phyloP scores from a whole-genome alignment of 192 early-diverging fungal species.

The Helicostylum pulchrum region DNA sequence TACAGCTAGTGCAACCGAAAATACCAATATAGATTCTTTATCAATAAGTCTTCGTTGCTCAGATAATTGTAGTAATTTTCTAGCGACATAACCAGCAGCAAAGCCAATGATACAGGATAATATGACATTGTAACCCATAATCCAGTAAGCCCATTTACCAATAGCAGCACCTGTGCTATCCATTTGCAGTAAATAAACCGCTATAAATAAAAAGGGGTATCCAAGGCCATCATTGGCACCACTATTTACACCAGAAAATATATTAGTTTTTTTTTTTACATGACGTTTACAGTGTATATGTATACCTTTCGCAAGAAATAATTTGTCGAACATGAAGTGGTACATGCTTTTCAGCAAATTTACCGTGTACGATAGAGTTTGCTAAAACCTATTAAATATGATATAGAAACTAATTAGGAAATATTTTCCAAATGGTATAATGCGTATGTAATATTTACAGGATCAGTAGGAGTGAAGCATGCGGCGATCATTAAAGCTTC shows the following conservation, averaged over 20 bases:
- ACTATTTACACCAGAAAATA: slow-evolving; percentile 13
- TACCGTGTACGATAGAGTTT: slow-evolving; percentile 87
- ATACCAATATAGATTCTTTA: slow-evolving; percentile 80
- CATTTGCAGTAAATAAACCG: slow-evolving; percentile 60
- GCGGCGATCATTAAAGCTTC: slow-evolving; percentile 75
- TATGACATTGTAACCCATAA: slow-evolving; percentile 73
- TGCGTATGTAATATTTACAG: slow-evolving; percentile 48
- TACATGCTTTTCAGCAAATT: slow-evolving; percentile 85
- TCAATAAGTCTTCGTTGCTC: slow-evolving; percentile 69
- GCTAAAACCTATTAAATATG: slow-evolving; percentile 52
- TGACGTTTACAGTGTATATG: background rate
- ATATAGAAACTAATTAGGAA: background rate
- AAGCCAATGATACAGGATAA: slow-evolving; percentile 67
- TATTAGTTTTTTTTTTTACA: background rate
- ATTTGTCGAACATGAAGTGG: slow-evolving; percentile 65
- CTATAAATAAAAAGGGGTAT: slow-evolving; percentile 74
- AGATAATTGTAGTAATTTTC: slow-evolving; percentile 61
- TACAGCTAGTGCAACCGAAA: slow-evolving; percentile 72
- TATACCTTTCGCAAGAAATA: slow-evolving; percentile 63
- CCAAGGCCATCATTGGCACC: slow-evolving; percentile 89
- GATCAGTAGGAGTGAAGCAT: slow-evolving; percentile 89
- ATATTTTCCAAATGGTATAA: background rate
- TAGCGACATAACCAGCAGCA: slow-evolving; percentile 63
- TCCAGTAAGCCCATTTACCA: slow-evolving; percentile 66
- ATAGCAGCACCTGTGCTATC: slow-evolving; percentile 53